Conservation (phyloP, 2,329 filamentous ascomycete species). For the Phyllosticta capitalensis region DNA sequence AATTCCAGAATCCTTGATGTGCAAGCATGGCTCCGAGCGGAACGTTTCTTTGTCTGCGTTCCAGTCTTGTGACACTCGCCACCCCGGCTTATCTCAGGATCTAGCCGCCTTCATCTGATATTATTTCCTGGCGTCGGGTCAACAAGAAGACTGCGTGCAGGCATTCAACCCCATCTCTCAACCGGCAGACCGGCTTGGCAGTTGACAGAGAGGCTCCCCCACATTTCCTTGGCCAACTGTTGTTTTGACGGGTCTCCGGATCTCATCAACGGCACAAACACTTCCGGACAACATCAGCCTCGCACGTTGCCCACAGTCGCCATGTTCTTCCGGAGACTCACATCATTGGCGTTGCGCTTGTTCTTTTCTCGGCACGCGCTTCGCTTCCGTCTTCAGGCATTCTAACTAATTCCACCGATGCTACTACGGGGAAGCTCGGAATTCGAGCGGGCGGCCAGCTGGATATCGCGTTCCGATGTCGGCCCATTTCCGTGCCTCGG, state of each 20-base stretch:
- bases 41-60: background rate
- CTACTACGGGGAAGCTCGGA: background rate
- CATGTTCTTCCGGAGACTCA: background rate
- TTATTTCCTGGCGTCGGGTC: background rate
- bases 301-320: background rate
- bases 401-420: background rate
- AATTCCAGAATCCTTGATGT: background rate
- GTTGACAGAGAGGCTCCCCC: background rate
- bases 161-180: background rate
- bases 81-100: slow-evolving; percentile 7
- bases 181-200: background rate
- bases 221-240: background rate
- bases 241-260: background rate
- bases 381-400: background rate
- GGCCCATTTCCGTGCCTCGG: background rate
- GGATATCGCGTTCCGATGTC: background rate
- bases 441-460: background rate
- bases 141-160: too few species aligned
- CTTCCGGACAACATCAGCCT: too few species aligned
- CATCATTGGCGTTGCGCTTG: background rate
- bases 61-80: background rate
- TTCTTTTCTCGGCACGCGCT: too few species aligned
- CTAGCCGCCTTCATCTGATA: slow-evolving; percentile 8
- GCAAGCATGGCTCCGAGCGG: background rate
- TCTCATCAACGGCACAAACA: background rate